Evolutionary conservation across 805 yeast species (phyloP).

Genomic region (Wickerhamiella alocasiicola): DNA sequence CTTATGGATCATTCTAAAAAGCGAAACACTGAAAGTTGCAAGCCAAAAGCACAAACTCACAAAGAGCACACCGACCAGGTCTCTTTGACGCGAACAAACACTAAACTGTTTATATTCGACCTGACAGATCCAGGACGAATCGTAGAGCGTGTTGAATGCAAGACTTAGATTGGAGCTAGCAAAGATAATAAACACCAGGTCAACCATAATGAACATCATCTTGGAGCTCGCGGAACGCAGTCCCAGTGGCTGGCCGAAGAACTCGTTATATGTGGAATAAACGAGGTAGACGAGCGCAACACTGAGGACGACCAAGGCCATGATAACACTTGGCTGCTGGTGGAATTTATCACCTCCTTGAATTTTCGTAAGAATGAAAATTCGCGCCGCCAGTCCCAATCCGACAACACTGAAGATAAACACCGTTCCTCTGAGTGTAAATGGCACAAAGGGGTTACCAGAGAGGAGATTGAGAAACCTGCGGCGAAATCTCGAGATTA

Average conservation of each 20-base stretch:
- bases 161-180: slow-evolving; percentile 78
- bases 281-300: slow-evolving; percentile 64
- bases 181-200: slow-evolving; percentile 75
- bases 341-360: slow-evolving; percentile 14
- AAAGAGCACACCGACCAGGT: slow-evolving; percentile 67
- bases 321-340: slow-evolving; percentile 60
- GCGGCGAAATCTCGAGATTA: slow-evolving; percentile 9
- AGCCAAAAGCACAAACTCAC: slow-evolving; percentile 73
- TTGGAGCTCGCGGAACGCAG: slow-evolving; percentile 75
- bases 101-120: slow-evolving; percentile 28
- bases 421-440: slow-evolving; percentile 53
- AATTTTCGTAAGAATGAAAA: slow-evolving; percentile 25
- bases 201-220: slow-evolving; percentile 67
- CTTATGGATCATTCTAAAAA: slow-evolving; percentile 61
- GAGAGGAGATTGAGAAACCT: slow-evolving; percentile 33
- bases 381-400: slow-evolving; percentile 56
- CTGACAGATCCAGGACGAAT: slow-evolving; percentile 68
- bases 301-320: slow-evolving; percentile 80
- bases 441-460: slow-evolving; percentile 70
- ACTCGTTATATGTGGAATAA: slow-evolving; percentile 83
- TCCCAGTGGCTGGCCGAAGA: slow-evolving; percentile 83
- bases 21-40: slow-evolving; percentile 67
- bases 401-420: slow-evolving; percentile 52
- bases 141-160: slow-evolving; percentile 72
- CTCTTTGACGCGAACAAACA: slow-evolving; percentile 68